Conservation (phyloP, 2,329 filamentous ascomycete species). For the Pseudogymnoascus sp. region DNA sequence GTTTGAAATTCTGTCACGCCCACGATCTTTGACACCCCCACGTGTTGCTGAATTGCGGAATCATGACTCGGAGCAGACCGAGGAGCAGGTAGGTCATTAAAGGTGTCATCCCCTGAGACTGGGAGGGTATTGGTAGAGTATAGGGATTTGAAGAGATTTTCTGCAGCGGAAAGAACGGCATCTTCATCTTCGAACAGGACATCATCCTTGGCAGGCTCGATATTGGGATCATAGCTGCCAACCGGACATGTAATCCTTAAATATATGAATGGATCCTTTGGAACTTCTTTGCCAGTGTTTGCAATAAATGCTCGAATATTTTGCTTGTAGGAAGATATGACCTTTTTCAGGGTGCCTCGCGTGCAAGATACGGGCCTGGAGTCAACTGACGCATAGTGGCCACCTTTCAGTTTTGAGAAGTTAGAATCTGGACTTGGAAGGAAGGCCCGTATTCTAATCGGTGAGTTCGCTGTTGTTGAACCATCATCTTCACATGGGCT, state of each 20-base stretch:
- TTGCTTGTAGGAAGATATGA: conserved; percentile 44
- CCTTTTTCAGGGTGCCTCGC: conserved; percentile 50
- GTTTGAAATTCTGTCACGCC: not conserved
- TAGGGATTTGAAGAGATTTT: conserved; percentile 21
- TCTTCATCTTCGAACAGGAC: conserved; percentile 55
- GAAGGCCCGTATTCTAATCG: conserved; percentile 44
- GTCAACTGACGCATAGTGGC: conserved; percentile 59
- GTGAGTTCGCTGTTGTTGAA: not conserved
- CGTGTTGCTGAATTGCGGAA: not conserved
- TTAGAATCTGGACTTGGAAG: conserved; percentile 45
- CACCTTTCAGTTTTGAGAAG: conserved; percentile 35
- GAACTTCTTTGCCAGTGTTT: conserved; percentile 18
- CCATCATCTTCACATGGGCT: conserved; percentile 14
- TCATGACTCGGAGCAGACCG: not conserved
- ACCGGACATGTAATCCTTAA: conserved; percentile 54
- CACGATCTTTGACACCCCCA: not conserved
- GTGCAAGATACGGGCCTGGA: conserved; percentile 50
- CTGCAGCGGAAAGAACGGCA: conserved; percentile 30
- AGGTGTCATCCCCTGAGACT: conserved; percentile 34
- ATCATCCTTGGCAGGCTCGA: conserved; percentile 64
- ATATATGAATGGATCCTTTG: conserved; percentile 50
- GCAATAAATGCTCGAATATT: conserved; percentile 32
- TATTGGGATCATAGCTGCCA: conserved; percentile 60
- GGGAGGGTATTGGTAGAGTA: conserved; percentile 10
- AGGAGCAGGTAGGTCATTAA: conserved; percentile 20